phyloP scores from a whole-genome alignment of 129 eudicot genomes.

The Helianthus tuberosus region DNA sequence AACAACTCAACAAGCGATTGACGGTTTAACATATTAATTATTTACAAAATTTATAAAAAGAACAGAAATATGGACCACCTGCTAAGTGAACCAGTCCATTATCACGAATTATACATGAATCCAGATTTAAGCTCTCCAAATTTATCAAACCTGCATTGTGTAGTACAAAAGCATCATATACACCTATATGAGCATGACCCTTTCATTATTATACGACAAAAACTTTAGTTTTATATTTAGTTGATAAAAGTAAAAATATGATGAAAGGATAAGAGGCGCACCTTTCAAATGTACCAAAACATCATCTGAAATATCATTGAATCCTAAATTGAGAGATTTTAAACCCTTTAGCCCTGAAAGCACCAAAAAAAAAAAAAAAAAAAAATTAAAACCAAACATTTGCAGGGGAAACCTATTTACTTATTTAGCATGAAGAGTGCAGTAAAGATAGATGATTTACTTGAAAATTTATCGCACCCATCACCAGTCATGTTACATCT shows the following conservation, averaged over 20 bases:
- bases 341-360: conserved; percentile 58
- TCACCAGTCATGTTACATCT: conserved; percentile 69
- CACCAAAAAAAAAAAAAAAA: background rate
- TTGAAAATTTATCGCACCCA: conserved; percentile 74
- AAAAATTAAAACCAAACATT: background rate
- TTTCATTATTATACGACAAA: background rate
- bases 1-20: too few relatives aligned
- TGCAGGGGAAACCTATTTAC: background rate
- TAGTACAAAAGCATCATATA: background rate
- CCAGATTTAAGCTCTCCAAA: conserved; percentile 92
- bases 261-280: conserved; percentile 11
- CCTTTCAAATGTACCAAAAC: conserved; percentile 81
- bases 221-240: background rate
- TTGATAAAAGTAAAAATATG: background rate
- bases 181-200: background rate
- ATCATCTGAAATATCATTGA: conserved; percentile 78
- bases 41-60: background rate
- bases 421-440: background rate
- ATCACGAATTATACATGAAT: conserved; percentile 80
- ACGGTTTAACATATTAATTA: background rate
- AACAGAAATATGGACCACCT: conserved; percentile 45
- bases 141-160: conserved; percentile 55
- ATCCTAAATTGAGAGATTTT: conserved; percentile 83
- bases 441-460: conserved; percentile 38
- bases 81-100: conserved; percentile 69